Evolutionary conservation across 1,284 basidiomycete genomes (phyloP).

Genomic region (Caloboletus firmus): DNA sequence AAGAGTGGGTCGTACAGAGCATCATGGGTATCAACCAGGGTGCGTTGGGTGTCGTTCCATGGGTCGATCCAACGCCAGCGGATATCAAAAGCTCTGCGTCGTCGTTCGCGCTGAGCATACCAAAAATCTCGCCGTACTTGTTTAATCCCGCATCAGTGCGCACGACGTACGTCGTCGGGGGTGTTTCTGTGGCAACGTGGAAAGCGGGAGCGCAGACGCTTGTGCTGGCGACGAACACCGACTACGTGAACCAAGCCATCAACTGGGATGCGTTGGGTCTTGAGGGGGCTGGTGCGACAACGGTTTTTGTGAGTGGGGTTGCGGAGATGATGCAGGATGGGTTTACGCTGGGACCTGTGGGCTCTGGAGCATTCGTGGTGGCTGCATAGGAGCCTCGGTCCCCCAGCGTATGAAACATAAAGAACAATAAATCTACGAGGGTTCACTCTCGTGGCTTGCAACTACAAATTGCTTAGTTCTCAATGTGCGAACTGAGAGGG

Average conservation of each 20-base stretch:
- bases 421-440: neutral
- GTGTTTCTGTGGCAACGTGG: constrained; percentile 45
- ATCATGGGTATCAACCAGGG: constrained; percentile 72
- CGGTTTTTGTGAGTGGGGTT: constrained; percentile 21
- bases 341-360: constrained; percentile 27
- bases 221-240: constrained; percentile 44
- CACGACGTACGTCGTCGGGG: constrained; percentile 29
- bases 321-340: neutral
- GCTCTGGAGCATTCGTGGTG: constrained; percentile 23
- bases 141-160: constrained; percentile 34
- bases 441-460: neutral
- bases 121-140: constrained; percentile 42
- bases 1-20: constrained; percentile 65
- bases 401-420: neutral
- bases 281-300: neutral
- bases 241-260: constrained; percentile 35
- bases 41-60: constrained; percentile 63
- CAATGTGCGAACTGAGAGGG: too few relatives aligned
- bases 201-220: constrained; percentile 33
- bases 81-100: constrained; percentile 63
- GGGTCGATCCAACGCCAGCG: constrained; percentile 62
- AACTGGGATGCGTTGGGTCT: constrained; percentile 23
- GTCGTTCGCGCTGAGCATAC: constrained; percentile 46
- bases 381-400: neutral
- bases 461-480: too few relatives aligned